Evolutionary conservation across 768 basidiomycete species (phyloP), one percentile per base, ranked within the genome.

Genomic region (Cystofilobasidium bisporidii): DNA sequence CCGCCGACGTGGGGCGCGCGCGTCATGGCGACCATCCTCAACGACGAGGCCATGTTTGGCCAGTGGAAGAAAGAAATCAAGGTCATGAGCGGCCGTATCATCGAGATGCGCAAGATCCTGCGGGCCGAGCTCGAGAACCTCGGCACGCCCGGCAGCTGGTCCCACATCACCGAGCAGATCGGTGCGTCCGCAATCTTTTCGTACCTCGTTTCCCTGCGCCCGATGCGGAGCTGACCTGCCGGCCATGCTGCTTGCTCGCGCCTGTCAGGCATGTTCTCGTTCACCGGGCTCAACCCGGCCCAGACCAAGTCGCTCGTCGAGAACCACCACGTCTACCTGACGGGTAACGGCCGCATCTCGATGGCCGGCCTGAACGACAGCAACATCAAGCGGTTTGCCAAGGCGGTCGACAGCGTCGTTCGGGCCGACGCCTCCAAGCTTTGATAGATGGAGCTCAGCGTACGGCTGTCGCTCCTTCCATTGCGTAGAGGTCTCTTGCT

Each of bases 121-220:
- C 58, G 67, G 55, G 81, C 84, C 81, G 79, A 82, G 64, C 75
- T 88, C 55, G 67, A 89, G 71, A 86, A 87, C 76, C 77, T 91
- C 71, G 83, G 87, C 74, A 93, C 90, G 61, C 92, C 92, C 4
- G 91, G 92, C 9, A 85, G 84, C 74, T 99, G 96, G 96, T 84
- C 86, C n/a, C 94, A 98, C 78, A 94, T 99, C 73, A 80, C 87
- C 72, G 83, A 85, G 62, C 96, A 98, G 81, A 98, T 98, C 78
- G 72, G 65, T 72, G 53, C 67, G 70, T 66, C 36, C 36, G 6
- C 40, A 41, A 41, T 41, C 17, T 9, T 41, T 41, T 41, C 40
- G 17, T 41, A 41, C 40, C 40, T 9, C 40, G 10, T 41, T 41
- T n/a, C n/a, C n/a, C n/a, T n/a, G n/a, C n/a, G n/a, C n/a, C n/a